Evolutionary conservation across 1,284 basidiomycete genomes (phyloP).

Genomic region (Serendipita sp.): DNA sequence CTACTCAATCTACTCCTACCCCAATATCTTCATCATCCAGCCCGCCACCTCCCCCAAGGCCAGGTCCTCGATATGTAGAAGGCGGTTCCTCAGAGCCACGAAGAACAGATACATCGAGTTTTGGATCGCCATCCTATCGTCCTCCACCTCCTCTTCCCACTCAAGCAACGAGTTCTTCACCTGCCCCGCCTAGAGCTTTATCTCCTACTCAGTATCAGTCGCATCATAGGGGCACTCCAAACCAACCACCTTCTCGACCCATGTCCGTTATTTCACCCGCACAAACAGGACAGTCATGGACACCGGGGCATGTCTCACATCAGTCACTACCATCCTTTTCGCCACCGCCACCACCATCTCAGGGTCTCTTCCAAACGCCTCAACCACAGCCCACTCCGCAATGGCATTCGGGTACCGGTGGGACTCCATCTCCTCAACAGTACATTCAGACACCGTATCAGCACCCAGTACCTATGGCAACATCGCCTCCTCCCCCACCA

Average conservation of each 20-base stretch:
- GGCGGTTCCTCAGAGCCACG: conserved; percentile 4
- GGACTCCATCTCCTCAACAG: conserved; percentile 13
- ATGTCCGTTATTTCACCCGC: conserved; percentile 1
- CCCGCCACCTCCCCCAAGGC: conserved; percentile 13
- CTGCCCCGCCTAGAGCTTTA: neutral
- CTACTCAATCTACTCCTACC: neutral
- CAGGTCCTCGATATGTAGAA: conserved; percentile 11
- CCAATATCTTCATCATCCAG: conserved; percentile 5
- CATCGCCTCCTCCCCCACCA: neutral
- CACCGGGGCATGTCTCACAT: conserved; percentile 19
- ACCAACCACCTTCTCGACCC: conserved; percentile 3
- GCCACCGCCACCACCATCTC: conserved; percentile 14
- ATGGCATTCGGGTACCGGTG: neutral
- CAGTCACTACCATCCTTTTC: conserved; percentile 16
- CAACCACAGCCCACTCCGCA: neutral
- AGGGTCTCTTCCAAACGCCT: conserved; percentile 8
- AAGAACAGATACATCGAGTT: too few species aligned
- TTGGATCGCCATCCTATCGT: conserved; percentile 5
- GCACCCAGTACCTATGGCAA: neutral
- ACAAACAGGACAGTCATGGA: neutral
- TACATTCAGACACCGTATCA: neutral
- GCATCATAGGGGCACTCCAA: neutral
- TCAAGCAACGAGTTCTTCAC: conserved; percentile 22
- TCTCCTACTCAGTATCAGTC: neutral
- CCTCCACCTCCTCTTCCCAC: conserved; percentile 13